Evolutionary conservation across 345 rosid genomes (phyloP).

Genomic region (Ricinus communis): DNA sequence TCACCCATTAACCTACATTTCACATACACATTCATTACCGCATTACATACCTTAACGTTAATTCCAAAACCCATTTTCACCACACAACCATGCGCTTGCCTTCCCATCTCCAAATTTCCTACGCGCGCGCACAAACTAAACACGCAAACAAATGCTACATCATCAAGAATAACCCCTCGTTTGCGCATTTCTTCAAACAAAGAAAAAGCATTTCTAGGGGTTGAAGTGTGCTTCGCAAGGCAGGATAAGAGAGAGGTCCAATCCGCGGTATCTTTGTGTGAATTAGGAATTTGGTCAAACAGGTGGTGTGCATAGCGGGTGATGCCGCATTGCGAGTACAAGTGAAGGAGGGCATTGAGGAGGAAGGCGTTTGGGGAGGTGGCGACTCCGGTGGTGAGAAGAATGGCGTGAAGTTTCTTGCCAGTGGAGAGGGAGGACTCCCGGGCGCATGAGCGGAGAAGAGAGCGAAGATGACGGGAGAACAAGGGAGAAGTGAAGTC

Average conservation of each 20-base stretch:
- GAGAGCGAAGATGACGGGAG: slow-evolving; percentile 42
- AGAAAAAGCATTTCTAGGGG: slow-evolving; percentile 33
- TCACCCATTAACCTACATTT: slow-evolving; percentile 54
- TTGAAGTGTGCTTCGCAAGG: slow-evolving; percentile 29
- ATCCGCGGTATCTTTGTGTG: slow-evolving; percentile 58
- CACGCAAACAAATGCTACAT: slow-evolving; percentile 54
- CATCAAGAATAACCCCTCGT: slow-evolving; percentile 45
- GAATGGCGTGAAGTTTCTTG: slow-evolving; percentile 56
- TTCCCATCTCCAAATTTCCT: slow-evolving; percentile 49
- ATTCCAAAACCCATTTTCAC: slow-evolving; percentile 50
- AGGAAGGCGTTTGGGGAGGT: slow-evolving; percentile 44
- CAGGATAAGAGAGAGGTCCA: slow-evolving; percentile 70
- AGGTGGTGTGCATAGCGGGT: slow-evolving; percentile 43
- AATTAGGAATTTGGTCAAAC: slow-evolving; percentile 68
- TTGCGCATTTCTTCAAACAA: slow-evolving; percentile 51
- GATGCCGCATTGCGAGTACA: slow-evolving; percentile 50
- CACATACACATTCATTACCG: slow-evolving; percentile 70
- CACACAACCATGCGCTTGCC: slow-evolving; percentile 58
- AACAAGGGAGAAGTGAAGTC: slow-evolving; percentile 15
- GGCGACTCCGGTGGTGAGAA: slow-evolving; percentile 48
- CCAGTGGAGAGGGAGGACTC: slow-evolving; percentile 46
- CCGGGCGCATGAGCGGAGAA: slow-evolving; percentile 55
- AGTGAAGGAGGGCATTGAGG: slow-evolving; percentile 54
- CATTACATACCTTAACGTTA: slow-evolving; percentile 51
- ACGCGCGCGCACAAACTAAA: slow-evolving; percentile 50